Conservation (phyloP, 306 rosid genomes). For the Cicer yamashitae region DNA sequence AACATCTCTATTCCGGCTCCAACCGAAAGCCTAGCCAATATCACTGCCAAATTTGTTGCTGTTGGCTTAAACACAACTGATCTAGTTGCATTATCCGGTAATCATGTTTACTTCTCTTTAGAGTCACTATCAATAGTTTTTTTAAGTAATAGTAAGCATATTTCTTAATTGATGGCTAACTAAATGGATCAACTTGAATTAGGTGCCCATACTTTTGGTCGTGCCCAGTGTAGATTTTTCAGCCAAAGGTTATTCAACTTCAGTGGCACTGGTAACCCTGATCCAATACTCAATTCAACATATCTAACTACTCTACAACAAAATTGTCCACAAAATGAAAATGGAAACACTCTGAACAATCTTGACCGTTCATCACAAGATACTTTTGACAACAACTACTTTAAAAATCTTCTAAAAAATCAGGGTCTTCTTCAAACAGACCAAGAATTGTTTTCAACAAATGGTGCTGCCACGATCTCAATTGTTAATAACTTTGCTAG, state of each 20-base stretch:
- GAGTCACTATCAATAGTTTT: neutral
- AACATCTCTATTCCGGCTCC: constrained; percentile 65
- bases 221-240: constrained; percentile 68
- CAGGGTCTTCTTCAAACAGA: constrained; percentile 67
- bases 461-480: constrained; percentile 54
- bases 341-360: constrained; percentile 48
- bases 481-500: constrained; percentile 56
- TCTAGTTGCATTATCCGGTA: constrained; percentile 80
- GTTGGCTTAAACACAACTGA: constrained; percentile 68
- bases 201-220: constrained; percentile 87
- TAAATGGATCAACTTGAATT: constrained; percentile 18
- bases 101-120: neutral
- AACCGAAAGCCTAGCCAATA: constrained; percentile 56
- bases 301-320: constrained; percentile 59
- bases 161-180: neutral
- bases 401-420: constrained; percentile 53
- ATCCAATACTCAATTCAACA: constrained; percentile 60
- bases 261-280: constrained; percentile 56
- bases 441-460: constrained; percentile 63
- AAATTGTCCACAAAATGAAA: constrained; percentile 69
- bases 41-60: constrained; percentile 65
- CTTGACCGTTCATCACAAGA: constrained; percentile 61
- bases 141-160: neutral
- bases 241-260: constrained; percentile 63
- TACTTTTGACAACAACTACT: constrained; percentile 70